Evolutionary conservation across 2,329 filamentous ascomycete species (phyloP).

Genomic region (Apiospora rasikravindrae): DNA sequence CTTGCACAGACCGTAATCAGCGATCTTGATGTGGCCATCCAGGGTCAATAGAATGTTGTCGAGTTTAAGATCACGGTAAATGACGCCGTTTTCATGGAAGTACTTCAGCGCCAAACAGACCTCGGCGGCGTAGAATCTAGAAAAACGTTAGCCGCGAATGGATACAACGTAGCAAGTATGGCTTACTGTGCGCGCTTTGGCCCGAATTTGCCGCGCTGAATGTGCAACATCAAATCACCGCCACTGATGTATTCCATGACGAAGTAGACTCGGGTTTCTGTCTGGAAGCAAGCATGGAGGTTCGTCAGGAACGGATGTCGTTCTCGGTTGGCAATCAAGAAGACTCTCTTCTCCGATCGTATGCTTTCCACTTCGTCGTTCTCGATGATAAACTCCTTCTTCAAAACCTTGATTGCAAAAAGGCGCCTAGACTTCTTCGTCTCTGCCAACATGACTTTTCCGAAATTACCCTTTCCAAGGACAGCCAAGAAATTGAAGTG

Average conservation of each 20-base stretch:
- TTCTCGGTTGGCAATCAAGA: slow-evolving; percentile 96
- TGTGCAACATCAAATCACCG: slow-evolving; percentile 98
- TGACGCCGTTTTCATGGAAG: slow-evolving; percentile 99
- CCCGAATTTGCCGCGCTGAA: slow-evolving; percentile 94
- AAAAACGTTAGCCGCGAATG: slow-evolving; percentile 24
- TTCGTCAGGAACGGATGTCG: slow-evolving; percentile 94
- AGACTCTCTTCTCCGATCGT: slow-evolving; percentile 95
- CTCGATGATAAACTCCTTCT: slow-evolving; percentile 99
- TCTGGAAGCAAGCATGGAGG: slow-evolving; percentile 98
- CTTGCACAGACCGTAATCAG: slow-evolving; percentile 97
- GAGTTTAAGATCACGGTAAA: slow-evolving; percentile 96
- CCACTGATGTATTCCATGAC: slow-evolving; percentile 99
- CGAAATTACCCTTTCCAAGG: slow-evolving; percentile 98
- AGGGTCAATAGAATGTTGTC: slow-evolving; percentile 90
- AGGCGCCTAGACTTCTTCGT: slow-evolving; percentile 90
- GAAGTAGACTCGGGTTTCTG: slow-evolving; percentile 97
- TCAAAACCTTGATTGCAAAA: slow-evolving; percentile 98
- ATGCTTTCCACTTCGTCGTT: slow-evolving; percentile 99
- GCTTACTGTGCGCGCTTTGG: slow-evolving; percentile 93
- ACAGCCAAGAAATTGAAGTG: slow-evolving; percentile 99
- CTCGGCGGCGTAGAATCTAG: slow-evolving; percentile 95
- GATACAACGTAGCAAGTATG: not conserved
- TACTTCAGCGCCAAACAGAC: slow-evolving; percentile 98
- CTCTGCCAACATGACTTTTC: slow-evolving; percentile 99
- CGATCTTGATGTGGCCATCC: slow-evolving; percentile 98